phyloP scores from a whole-genome alignment of 257 asterid genomes.

The Euphrasia confusa region DNA sequence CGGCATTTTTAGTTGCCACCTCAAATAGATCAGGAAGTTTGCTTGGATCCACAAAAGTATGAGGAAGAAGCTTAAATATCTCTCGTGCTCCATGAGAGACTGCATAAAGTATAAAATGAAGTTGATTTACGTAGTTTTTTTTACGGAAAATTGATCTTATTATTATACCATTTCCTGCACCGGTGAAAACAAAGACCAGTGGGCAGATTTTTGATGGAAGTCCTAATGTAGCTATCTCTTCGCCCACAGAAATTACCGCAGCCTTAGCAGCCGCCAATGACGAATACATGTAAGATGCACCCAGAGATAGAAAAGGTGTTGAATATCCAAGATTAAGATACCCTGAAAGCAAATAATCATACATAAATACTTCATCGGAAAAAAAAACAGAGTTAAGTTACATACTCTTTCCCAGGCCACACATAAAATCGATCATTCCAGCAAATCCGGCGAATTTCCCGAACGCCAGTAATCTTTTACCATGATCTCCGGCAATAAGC shows the following conservation, averaged over 20 bases:
- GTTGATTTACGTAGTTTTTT: not conserved
- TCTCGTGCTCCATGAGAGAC: conserved; percentile 93
- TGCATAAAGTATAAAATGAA: conserved; percentile 29
- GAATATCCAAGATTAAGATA: conserved; percentile 91
- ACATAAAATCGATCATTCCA: conserved; percentile 80
- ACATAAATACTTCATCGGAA: not conserved
- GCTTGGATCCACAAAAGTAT: conserved; percentile 67
- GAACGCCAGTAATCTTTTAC: conserved; percentile 80
- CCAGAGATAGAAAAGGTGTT: conserved; percentile 87
- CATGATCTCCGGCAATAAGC: conserved; percentile 85
- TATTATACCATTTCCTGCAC: conserved; percentile 80
- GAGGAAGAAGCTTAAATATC: conserved; percentile 92
- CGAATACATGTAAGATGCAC: conserved; percentile 90
- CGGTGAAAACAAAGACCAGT: conserved; percentile 83
- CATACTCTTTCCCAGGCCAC: conserved; percentile 84
- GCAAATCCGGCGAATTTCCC: conserved; percentile 96
- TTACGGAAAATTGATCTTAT: conserved; percentile 3
- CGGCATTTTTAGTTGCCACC: conserved; percentile 36
- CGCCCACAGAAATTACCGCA: conserved; percentile 90
- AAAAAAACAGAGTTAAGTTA: not conserved
- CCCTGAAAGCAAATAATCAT: conserved; percentile 42
- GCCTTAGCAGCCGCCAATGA: conserved; percentile 96
- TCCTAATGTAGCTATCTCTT: conserved; percentile 91
- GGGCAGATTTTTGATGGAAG: conserved; percentile 85
- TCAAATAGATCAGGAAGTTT: conserved; percentile 64